phyloP scores from a whole-genome alignment of 2,329 filamentous ascomycete species.

The Fusarium guadeloupense region DNA sequence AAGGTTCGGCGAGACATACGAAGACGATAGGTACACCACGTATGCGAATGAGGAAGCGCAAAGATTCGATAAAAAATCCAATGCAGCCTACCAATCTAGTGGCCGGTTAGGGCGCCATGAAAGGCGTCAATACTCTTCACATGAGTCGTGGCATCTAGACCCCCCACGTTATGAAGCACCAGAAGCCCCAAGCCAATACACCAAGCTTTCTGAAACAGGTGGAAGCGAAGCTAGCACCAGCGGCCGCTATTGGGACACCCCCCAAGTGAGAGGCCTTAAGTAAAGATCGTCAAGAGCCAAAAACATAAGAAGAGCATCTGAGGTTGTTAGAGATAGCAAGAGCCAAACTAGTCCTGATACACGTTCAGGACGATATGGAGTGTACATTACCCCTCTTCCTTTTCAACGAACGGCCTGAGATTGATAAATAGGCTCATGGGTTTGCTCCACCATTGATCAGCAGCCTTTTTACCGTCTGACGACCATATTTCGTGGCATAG shows the following conservation, averaged over 20 bases:
- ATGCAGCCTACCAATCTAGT: not conserved
- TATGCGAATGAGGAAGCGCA: not conserved
- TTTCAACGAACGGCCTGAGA: not conserved
- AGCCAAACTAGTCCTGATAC: not conserved
- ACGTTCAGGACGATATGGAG: not conserved
- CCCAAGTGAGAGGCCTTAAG: not conserved
- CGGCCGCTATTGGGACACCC: not conserved
- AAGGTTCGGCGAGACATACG: not conserved
- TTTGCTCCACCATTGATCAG: no score
- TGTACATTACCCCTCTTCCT: not conserved
- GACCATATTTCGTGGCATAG: no score
- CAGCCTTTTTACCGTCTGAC: no score
- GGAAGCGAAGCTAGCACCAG: not conserved
- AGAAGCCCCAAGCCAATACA: not conserved
- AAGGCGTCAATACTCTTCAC: not conserved
- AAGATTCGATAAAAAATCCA: not conserved
- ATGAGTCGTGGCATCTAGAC: not conserved
- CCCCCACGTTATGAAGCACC: not conserved
- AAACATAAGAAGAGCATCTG: not conserved
- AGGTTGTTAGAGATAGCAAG: not conserved
- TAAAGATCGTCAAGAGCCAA: not conserved
- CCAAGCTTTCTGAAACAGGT: not conserved
- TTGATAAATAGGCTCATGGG: no score
- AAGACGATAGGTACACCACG: not conserved
- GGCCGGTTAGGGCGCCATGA: not conserved